phyloP scores from a whole-genome alignment of 768 basidiomycete genomes.

The Serendipita sp. region DNA sequence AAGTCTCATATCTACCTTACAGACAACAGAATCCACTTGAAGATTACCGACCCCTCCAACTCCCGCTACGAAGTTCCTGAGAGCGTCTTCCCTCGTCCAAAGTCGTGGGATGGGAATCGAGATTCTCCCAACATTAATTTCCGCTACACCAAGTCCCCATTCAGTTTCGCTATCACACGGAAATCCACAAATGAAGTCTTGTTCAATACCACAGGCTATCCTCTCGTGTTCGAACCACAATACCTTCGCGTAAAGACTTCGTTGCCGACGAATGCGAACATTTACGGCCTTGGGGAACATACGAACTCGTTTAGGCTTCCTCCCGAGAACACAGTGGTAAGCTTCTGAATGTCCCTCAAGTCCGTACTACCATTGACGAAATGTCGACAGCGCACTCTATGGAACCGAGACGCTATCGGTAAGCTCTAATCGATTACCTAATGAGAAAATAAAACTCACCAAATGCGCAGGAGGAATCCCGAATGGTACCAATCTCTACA shows the following conservation, averaged over 20 bases:
- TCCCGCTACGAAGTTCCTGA: slow-evolving; percentile 56
- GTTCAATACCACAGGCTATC: slow-evolving; percentile 31
- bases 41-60: slow-evolving; percentile 38
- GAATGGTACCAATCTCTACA: slow-evolving; percentile 25
- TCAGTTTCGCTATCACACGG: slow-evolving; percentile 19
- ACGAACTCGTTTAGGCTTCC: slow-evolving; percentile 10
- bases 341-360: neutral
- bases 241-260: slow-evolving; percentile 46
- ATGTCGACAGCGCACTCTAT: neutral
- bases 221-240: slow-evolving; percentile 63
- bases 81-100: slow-evolving; percentile 21
- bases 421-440: neutral
- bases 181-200: slow-evolving; percentile 13
- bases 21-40: slow-evolving; percentile 47
- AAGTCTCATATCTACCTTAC: neutral
- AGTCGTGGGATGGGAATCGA: neutral
- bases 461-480: neutral
- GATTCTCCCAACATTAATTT: slow-evolving; percentile 11
- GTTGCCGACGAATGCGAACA: slow-evolving; percentile 48
- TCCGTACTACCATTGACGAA: neutral
- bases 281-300: slow-evolving; percentile 61
- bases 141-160: slow-evolving; percentile 17
- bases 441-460: neutral
- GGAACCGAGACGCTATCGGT: slow-evolving; percentile 3
- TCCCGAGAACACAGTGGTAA: neutral